Evolutionary conservation across 306 rosid genomes (phyloP).

Genomic region (Vigna trinervia): DNA sequence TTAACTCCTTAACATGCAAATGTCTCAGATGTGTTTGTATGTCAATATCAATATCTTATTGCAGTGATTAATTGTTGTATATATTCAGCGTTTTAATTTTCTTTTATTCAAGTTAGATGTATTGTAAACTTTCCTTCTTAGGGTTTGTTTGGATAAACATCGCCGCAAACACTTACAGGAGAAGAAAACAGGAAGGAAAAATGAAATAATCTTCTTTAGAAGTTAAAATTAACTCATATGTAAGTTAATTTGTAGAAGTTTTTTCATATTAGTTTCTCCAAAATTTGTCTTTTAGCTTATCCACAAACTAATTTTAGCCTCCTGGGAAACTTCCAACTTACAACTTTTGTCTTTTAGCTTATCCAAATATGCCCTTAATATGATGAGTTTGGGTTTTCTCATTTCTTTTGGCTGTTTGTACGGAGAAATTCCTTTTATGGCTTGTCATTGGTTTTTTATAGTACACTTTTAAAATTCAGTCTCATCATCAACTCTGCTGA

Average conservation of each 20-base stretch:
- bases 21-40: slow-evolving; percentile 8
- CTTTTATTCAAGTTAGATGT: slow-evolving; percentile 20
- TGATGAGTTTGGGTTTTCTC: slow-evolving; percentile 12
- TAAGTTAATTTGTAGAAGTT: background rate
- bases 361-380: background rate
- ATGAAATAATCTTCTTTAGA: no score
- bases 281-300: background rate
- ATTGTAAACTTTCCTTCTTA: slow-evolving; percentile 21
- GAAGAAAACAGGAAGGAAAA: background rate
- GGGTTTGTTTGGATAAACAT: background rate
- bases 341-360: background rate
- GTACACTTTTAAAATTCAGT: background rate
- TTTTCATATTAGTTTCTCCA: background rate
- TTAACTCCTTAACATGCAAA: background rate
- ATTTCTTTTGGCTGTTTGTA: slow-evolving; percentile 3
- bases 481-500: background rate
- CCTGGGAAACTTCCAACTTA: background rate
- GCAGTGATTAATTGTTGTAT: slow-evolving; percentile 10
- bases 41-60: slow-evolving; percentile 14
- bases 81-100: background rate
- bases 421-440: background rate
- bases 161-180: background rate
- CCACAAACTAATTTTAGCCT: background rate
- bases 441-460: slow-evolving; percentile 4
- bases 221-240: no score